Evolutionary conservation across 176 grass and related monocot species (phyloP).

Genomic region (Eleusine indica): DNA sequence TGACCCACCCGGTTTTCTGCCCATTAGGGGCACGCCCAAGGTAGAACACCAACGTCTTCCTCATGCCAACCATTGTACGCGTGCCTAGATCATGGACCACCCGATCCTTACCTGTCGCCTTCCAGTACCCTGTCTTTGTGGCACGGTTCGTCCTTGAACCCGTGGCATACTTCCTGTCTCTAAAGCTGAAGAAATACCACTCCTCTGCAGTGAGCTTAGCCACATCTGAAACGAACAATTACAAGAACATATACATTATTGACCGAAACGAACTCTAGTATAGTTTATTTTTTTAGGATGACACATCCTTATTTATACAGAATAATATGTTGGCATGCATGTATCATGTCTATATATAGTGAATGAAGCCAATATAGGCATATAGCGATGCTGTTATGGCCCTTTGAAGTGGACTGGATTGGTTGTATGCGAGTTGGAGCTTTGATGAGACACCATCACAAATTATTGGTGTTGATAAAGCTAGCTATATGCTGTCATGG

Average conservation of each 20-base stretch:
- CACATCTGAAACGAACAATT: constrained; percentile 41
- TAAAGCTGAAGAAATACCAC: constrained; percentile 87
- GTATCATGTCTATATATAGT: too few relatives aligned
- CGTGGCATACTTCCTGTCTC: constrained; percentile 69
- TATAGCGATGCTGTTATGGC: constrained; percentile 18
- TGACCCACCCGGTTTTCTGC: constrained; percentile 64
- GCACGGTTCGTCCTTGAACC: constrained; percentile 72
- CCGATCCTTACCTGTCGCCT: constrained; percentile 75
- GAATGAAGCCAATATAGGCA: neutral
- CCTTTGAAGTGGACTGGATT: constrained; percentile 42
- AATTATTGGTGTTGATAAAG: constrained; percentile 8
- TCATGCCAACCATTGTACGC: constrained; percentile 57
- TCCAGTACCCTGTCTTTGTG: constrained; percentile 78
- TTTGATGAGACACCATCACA: constrained; percentile 25
- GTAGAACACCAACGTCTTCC: constrained; percentile 85
- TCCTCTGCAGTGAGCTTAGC: constrained; percentile 65
- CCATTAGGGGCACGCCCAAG: constrained; percentile 67
- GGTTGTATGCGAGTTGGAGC: constrained; percentile 33
- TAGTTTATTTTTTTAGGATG: neutral
- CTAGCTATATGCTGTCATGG: constrained; percentile 13
- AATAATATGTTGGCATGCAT: neutral
- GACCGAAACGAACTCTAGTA: neutral
- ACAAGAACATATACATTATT: neutral
- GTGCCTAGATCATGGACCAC: constrained; percentile 37
- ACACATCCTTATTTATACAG: neutral